Percentiles rank a stretch among this genome's conserved stretches.
phyloP scores from a whole-genome alignment of 306 rosid genomes.

The Prinsepia uniflora region DNA sequence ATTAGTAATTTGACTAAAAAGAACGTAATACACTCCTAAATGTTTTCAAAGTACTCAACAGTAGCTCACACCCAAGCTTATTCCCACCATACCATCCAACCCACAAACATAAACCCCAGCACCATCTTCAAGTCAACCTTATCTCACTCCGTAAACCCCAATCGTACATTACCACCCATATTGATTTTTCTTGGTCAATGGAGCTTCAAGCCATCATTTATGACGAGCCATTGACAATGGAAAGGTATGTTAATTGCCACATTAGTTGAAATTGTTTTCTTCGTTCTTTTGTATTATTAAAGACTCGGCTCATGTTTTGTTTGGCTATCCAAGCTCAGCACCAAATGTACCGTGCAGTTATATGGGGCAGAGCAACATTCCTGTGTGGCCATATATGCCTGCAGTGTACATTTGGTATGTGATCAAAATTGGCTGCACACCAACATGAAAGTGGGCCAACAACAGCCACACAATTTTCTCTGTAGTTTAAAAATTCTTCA shows the following conservation, averaged over 20 bases:
- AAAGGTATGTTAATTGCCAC: constrained; percentile 17
- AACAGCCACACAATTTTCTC: neutral
- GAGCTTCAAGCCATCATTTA: constrained; percentile 16
- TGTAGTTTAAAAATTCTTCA: neutral
- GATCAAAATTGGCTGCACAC: neutral
- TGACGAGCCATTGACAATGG: constrained; percentile 8
- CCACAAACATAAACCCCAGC: neutral
- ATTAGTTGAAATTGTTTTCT: neutral
- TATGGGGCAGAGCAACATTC: neutral
- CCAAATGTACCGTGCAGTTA: neutral
- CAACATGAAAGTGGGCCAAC: neutral
- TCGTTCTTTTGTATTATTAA: neutral
- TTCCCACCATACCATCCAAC: neutral
- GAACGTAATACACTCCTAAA: too few relatives aligned
- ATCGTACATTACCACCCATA: neutral
- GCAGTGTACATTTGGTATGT: neutral
- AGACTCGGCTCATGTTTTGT: neutral
- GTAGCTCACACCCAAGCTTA: constrained; percentile 2
- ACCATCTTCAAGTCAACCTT: neutral
- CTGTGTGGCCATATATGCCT: neutral
- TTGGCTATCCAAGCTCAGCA: constrained; percentile 1
- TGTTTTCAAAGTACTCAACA: constrained; percentile 5
- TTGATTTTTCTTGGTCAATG: constrained; percentile 19
- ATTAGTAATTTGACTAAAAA: neutral
- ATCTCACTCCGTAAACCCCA: constrained; percentile 8